phyloP scores from a whole-genome alignment of 148 eudicot genomes.

The Amaranthus hypochondriacus region DNA sequence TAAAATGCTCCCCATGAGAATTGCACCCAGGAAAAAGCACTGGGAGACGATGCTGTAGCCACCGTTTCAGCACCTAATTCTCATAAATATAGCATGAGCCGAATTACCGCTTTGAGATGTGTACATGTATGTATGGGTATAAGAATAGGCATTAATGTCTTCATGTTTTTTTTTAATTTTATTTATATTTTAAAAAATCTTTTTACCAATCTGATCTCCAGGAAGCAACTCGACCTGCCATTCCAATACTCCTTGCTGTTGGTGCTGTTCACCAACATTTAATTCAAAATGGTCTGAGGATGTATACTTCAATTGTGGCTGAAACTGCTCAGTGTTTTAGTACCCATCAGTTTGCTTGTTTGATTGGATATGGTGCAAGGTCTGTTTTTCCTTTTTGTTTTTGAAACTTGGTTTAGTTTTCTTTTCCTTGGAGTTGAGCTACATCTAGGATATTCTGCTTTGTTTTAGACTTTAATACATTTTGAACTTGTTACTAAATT shows the following conservation, averaged over 20 bases:
- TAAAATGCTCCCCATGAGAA: too few species aligned
- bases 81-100: neutral
- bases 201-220: constrained; percentile 20
- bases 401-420: constrained; percentile 6
- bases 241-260: constrained; percentile 97
- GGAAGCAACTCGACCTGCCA: constrained; percentile 96
- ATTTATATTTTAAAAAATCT: neutral
- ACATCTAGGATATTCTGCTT: neutral
- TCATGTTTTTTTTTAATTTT: neutral
- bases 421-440: neutral
- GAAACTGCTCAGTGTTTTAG: constrained; percentile 99
- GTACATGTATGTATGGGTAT: neutral
- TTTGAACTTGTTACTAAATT: neutral
- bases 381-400: constrained; percentile 27
- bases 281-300: constrained; percentile 93
- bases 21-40: too few species aligned
- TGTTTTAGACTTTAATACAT: neutral
- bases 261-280: constrained; percentile 99
- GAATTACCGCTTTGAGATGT: neutral
- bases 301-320: constrained; percentile 91
- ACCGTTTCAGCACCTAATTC: too few species aligned
- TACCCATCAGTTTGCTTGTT: constrained; percentile 98
- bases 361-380: constrained; percentile 99
- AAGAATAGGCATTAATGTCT: neutral
- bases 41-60: too few species aligned